These are phyloP conservation scores for Boletellus sp. DNA, from an alignment of 768 basidiomycete genomes.

Conservation along the genomic window DNA sequence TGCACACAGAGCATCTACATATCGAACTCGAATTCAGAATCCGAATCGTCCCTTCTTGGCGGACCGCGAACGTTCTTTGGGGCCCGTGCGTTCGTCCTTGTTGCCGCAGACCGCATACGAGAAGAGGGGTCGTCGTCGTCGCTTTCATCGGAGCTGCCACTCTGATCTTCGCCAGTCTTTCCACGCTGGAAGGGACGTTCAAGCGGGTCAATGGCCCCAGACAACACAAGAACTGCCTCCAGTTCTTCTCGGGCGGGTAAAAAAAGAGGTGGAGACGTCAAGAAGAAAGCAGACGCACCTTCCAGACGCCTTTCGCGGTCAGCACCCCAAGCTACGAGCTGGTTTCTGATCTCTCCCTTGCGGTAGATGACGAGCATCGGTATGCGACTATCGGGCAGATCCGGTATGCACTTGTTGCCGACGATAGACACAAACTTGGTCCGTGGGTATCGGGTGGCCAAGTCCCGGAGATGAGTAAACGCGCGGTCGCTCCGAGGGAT, in stretches of 20 bases:
- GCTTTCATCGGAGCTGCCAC: conserved; percentile 43
- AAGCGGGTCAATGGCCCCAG: conserved; percentile 59
- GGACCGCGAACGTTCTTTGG: conserved; percentile 54
- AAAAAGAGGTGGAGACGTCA: background rate
- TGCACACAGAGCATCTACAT: conserved; percentile 35
- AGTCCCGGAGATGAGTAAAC: conserved; percentile 58
- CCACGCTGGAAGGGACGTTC: conserved; percentile 38
- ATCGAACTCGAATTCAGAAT: conserved; percentile 77
- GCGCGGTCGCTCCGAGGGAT: conserved; percentile 79
- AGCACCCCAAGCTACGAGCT: conserved; percentile 81
- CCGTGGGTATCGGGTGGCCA: conserved; percentile 82
- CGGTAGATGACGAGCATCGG: conserved; percentile 94
- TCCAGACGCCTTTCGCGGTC: conserved; percentile 72
- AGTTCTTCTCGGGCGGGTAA: conserved; percentile 45
- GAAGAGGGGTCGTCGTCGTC: conserved; percentile 50
- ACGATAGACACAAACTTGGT: conserved; percentile 97
- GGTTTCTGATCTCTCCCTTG: conserved; percentile 85
- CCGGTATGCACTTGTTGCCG: conserved; percentile 92
- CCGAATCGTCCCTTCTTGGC: conserved; percentile 60
- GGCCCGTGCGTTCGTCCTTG: conserved; percentile 49
- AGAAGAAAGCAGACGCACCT: conserved; percentile 47
- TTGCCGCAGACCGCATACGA: conserved; percentile 52
- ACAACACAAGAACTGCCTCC: conserved; percentile 64
- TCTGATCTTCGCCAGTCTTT: conserved; percentile 30
- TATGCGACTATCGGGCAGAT: conserved; percentile 85